A percentile compares a stretch with the other conserved stretches of the same genome.
Evolutionary conservation across 2,329 filamentous ascomycete species (phyloP).

Genomic region (Aspergillus versicolor): DNA sequence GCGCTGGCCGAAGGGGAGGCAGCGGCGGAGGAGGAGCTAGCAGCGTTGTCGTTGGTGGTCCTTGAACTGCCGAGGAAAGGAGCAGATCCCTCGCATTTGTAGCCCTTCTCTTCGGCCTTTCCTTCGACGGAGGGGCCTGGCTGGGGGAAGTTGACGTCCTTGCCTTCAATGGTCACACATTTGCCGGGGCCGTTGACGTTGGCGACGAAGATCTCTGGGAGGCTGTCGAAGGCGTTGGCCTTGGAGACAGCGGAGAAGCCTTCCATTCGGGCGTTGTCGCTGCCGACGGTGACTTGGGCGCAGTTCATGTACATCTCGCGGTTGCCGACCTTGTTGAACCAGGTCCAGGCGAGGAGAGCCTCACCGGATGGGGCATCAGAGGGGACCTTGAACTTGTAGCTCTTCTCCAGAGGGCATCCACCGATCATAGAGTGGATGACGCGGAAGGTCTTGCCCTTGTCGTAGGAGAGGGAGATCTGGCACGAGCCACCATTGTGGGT

Average conservation of each 20-base stretch:
- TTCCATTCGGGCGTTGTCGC: conserved; percentile 5
- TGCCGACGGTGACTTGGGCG: conserved; percentile 63
- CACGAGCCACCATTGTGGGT: conserved; percentile 71
- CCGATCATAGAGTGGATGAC: conserved; percentile 65
- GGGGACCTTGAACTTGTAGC: conserved; percentile 67
- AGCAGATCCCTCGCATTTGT: conserved; percentile 31
- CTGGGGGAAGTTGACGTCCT: conserved; percentile 64
- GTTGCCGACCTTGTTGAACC: conserved; percentile 75
- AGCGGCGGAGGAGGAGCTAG: not conserved
- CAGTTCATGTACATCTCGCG: conserved; percentile 89
- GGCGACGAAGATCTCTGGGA: conserved; percentile 70
- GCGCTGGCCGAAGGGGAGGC: not conserved
- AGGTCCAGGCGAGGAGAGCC: conserved; percentile 72
- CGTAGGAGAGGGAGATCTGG: conserved; percentile 72
- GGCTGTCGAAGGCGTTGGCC: conserved; percentile 48
- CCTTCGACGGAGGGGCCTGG: conserved; percentile 58
- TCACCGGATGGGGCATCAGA: conserved; percentile 59
- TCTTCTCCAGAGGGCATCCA: conserved; percentile 53
- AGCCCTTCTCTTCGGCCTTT: conserved; percentile 34
- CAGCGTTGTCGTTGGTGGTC: not conserved
- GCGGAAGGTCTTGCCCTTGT: conserved; percentile 67
- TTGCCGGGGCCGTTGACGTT: conserved; percentile 57
- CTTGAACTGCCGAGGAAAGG: conserved; percentile 28
- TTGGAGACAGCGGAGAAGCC: conserved; percentile 12
- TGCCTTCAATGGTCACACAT: conserved; percentile 59